These are phyloP conservation scores for Wickerhamiella occidentalis DNA, from an alignment of 805 yeast genomes.

Conservation along the genomic window DNA sequence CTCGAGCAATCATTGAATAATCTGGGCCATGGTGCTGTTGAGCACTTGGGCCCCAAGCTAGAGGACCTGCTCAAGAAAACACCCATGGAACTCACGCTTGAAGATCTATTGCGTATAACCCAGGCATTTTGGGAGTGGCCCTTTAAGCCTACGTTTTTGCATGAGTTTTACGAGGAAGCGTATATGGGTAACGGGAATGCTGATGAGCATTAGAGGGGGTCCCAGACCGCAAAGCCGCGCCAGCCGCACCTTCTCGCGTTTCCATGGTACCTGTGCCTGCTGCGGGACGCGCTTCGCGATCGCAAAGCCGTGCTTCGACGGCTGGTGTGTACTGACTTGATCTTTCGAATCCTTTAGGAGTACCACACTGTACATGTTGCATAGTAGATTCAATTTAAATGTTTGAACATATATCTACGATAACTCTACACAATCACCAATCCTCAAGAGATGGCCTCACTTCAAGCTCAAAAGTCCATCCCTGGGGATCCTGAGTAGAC, in stretches of 20 bases:
- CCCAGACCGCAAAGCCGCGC: constrained; percentile 34
- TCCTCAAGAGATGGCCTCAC: neutral
- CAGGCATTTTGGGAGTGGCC: constrained; percentile 64
- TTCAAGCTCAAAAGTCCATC: neutral
- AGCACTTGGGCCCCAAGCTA: constrained; percentile 28
- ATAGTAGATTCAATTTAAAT: too few species aligned
- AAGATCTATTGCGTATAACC: constrained; percentile 44
- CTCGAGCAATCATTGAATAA: constrained; percentile 37
- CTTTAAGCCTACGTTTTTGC: constrained; percentile 53
- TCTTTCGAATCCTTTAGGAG: too few species aligned
- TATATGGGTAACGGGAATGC: neutral
- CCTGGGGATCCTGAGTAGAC: neutral
- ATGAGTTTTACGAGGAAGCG: constrained; percentile 33
- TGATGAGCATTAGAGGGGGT: neutral
- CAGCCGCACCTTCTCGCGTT: constrained; percentile 2
- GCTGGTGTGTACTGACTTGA: too few species aligned
- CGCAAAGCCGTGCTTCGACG: constrained; percentile 1
- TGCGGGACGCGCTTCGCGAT: constrained; percentile 5
- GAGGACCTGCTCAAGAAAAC: constrained; percentile 33
- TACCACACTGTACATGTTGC: neutral
- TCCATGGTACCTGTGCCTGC: neutral
- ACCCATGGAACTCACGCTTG: constrained; percentile 39
- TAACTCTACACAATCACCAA: neutral
- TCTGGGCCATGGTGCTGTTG: constrained; percentile 70
- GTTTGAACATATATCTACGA: too few species aligned